Evolutionary conservation across 2,329 filamentous ascomycete genomes (phyloP), one percentile per base, ranked within the genome.

Genomic region (Paraphoma chrysanthemicola): DNA sequence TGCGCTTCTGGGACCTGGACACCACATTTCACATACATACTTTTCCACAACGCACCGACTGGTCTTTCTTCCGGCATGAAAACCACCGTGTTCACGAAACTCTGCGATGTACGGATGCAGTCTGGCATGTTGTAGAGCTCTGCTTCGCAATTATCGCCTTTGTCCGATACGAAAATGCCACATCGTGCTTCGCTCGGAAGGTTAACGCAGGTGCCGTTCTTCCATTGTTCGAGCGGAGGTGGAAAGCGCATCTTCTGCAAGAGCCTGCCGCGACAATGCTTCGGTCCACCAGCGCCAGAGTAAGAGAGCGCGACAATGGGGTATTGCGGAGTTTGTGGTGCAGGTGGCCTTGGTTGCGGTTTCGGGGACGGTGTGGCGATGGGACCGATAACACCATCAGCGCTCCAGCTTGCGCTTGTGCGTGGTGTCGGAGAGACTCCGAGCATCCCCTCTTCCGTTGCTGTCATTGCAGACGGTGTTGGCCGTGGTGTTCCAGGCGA

Each of bases 11-110:
- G 64, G 14, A 66, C 67, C 8, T 72, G 68, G 6, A 75, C 62
- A 17, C 72, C 71, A 57, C 73, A 76, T 29, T 57, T 67, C 4
- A 75, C 67, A 33, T 52, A 73, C 72, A 76, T 75, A 53, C 72
- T 76, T 41, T 54, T 71, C 73, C 73, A 76, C 7, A 69, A 51
- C 10, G 68, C 72, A 6, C 72, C 73, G 1, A 72, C 67, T 7
- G 68, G 49, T 33, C 71, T 64, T 48, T 74, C 71, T 39, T 77
- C 74, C 2, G 72, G 72, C 69, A 75, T 73, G 53, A 75, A 75
- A 0, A 75, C 72, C 0, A 72, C 71, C 0, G 72, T 75, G 14
- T 74, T 76, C 10, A 75, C 66, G 49, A 67, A 74, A 2, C 67
- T 67, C 30, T 54, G 51, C 1, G 66, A 63, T 1, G 67, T 71